A percentile compares a stretch with the other conserved stretches of the same genome.
Conservation (phyloP, 345 rosid species). For the Populus deltoides region DNA sequence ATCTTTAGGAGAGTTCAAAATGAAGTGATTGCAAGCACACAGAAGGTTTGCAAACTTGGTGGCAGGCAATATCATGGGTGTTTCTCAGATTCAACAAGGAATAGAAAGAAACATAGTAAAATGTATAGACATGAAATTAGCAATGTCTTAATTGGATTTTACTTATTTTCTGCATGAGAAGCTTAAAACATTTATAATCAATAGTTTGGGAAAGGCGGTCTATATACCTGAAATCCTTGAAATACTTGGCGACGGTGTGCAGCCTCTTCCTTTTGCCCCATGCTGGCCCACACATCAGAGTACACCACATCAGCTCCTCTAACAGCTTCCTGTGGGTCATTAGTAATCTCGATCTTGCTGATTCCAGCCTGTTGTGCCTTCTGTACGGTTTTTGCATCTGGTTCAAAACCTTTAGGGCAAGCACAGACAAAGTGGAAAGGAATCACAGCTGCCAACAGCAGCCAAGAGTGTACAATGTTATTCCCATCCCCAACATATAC, state of each 20-base stretch:
- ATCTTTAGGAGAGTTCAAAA: background rate
- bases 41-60: background rate
- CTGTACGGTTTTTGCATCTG: slow-evolving; percentile 67
- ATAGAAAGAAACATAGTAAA: background rate
- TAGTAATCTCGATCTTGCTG: slow-evolving; percentile 83
- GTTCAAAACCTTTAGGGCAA: slow-evolving; percentile 87
- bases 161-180: background rate
- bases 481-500: slow-evolving; percentile 97
- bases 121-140: background rate
- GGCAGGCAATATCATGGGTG: background rate
- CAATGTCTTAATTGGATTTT: background rate
- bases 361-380: slow-evolving; percentile 73
- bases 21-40: background rate
- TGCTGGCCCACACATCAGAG: slow-evolving; percentile 98
- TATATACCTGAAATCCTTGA: slow-evolving; percentile 83
- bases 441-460: slow-evolving; percentile 80
- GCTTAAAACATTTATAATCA: background rate
- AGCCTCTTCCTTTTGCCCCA: slow-evolving; percentile 98
- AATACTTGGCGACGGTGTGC: slow-evolving; percentile 71
- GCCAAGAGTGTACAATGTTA: slow-evolving; percentile 94
- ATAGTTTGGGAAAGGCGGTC: background rate
- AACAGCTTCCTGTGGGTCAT: slow-evolving; percentile 87
- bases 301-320: slow-evolving; percentile 93
- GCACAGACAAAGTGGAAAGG: slow-evolving; percentile 96
- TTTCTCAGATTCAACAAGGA: background rate